Evolutionary conservation across 2,329 filamentous ascomycete species (phyloP).

Genomic region (Ophiognomonia clavigignenti-juglandacearum): DNA sequence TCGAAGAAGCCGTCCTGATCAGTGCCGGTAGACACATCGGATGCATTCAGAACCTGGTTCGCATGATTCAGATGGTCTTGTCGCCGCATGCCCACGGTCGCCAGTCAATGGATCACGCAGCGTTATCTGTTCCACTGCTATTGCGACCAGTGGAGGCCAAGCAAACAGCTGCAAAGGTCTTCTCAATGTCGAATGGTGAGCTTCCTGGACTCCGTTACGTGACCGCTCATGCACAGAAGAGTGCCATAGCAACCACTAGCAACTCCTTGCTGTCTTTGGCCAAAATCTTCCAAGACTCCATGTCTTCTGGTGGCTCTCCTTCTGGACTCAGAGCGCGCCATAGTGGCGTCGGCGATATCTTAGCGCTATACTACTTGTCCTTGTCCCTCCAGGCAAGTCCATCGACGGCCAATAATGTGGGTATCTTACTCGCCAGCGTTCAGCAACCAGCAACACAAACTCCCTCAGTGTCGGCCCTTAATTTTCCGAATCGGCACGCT

Average conservation of each 20-base stretch:
- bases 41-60: conserved; percentile 74
- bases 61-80: conserved; percentile 68
- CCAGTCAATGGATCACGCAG: conserved; percentile 21
- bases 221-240: conserved; percentile 64
- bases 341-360: conserved; percentile 82
- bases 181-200: conserved; percentile 64
- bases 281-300: conserved; percentile 96
- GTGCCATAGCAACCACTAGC: conserved; percentile 87
- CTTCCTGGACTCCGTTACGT: conserved; percentile 76
- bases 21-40: conserved; percentile 67
- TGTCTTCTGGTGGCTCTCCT: conserved; percentile 66
- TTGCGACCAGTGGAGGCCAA: conserved; percentile 80
- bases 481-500: conserved; percentile 49
- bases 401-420: conserved; percentile 96
- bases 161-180: conserved; percentile 77
- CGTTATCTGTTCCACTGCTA: conserved; percentile 60
- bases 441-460: conserved; percentile 57
- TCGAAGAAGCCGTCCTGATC: conserved; percentile 91
- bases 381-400: conserved; percentile 92
- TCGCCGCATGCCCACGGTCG: conserved; percentile 34
- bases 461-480: conserved; percentile 20
- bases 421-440: conserved; percentile 91
- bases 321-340: conserved; percentile 54
- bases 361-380: conserved; percentile 93
- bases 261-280: conserved; percentile 92